Percentiles rank a stretch among this genome's conserved stretches.
These are phyloP conservation scores for Epithele typhae DNA, from an alignment of 768 basidiomycete species.

Conservation along the genomic window DNA sequence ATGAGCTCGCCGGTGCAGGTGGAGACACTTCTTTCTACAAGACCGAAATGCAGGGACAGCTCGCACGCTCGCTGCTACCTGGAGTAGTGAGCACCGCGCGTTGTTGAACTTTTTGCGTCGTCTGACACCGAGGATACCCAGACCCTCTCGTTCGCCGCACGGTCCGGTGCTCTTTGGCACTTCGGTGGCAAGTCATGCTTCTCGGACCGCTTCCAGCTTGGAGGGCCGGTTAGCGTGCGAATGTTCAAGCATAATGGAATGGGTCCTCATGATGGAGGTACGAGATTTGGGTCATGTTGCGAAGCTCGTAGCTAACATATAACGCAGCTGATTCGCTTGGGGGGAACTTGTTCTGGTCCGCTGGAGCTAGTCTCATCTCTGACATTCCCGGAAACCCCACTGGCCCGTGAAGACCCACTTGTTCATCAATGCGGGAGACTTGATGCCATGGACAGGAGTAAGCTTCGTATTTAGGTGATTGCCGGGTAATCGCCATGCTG, in stretches of 20 bases:
- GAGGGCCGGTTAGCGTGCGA: constrained; percentile 84
- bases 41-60: constrained; percentile 58
- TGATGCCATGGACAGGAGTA: constrained; percentile 55
- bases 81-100: constrained; percentile 51
- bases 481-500: constrained; percentile 12
- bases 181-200: constrained; percentile 55
- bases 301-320: no score
- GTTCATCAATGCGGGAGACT: constrained; percentile 79
- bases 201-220: constrained; percentile 88
- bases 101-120: constrained; percentile 1
- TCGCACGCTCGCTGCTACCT: constrained; percentile 52
- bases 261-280: constrained; percentile 74
- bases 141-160: constrained; percentile 72
- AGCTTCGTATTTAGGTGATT: no score
- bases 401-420: constrained; percentile 84
- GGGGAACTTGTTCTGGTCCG: constrained; percentile 77
- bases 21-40: constrained; percentile 80
- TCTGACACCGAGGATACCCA: constrained; percentile 23
- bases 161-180: constrained; percentile 67
- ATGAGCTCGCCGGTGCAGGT: constrained; percentile 76
- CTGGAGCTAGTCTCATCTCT: constrained; percentile 71
- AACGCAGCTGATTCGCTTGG: constrained; percentile 77
- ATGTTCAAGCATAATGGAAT: constrained; percentile 72
- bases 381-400: constrained; percentile 68
- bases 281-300: constrained; percentile 19